Percentiles rank a stretch among this genome's conserved stretches.
Conservation (phyloP, 306 rosid genomes). For the barrel medic (Medicago truncatula) region MtrunA17r5.0-ANR NC_053045.1:58700501-58701000, state of each 20-base stretch:
- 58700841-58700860: slow-evolving; percentile 89
- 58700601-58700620: neutral
- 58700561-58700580: neutral
- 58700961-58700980: slow-evolving; percentile 61
- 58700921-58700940: neutral
- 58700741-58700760: slow-evolving; percentile 9
- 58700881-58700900: slow-evolving; percentile 60
- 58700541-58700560: neutral
- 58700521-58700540: neutral
- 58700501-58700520: neutral
- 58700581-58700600: neutral
- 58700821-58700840: slow-evolving; percentile 48
- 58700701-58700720: neutral
- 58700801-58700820: neutral
- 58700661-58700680: slow-evolving; percentile 1
- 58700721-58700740: neutral
- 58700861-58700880: slow-evolving; percentile 74
- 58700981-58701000: slow-evolving; percentile 57
- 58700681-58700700: neutral
- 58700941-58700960: neutral
- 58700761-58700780: neutral
- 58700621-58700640: neutral
- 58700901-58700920: slow-evolving; percentile 30
- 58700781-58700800: neutral
- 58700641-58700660: slow-evolving; percentile 8